Conservation (phyloP, 2,329 filamentous ascomycete species). For the Sarocladium oryzae region DNA sequence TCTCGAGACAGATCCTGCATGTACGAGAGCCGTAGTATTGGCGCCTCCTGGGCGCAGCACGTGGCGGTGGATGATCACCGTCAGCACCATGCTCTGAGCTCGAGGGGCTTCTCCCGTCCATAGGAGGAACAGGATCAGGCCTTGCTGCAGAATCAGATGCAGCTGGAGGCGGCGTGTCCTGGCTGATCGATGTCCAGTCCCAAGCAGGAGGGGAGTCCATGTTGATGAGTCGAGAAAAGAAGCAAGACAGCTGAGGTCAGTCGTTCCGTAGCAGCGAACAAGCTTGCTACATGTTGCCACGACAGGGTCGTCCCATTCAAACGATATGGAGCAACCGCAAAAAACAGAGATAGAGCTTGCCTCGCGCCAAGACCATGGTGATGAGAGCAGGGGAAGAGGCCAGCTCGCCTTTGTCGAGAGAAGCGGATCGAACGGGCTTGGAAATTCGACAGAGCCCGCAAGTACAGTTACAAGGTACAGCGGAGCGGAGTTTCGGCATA, state of each 20-base stretch:
- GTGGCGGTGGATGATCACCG: not conserved
- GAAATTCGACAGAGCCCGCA: no score
- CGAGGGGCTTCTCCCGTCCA: not conserved
- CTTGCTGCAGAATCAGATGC: not conserved
- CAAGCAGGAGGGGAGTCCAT: slow-evolving; percentile 12
- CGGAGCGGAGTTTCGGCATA: slow-evolving; percentile 7
- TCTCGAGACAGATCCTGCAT: slow-evolving; percentile 86
- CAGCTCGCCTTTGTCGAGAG: slow-evolving; percentile 4
- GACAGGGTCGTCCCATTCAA: not conserved
- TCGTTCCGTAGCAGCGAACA: not conserved
- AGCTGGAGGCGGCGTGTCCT: not conserved
- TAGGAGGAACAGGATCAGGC: not conserved
- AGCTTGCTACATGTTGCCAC: not conserved
- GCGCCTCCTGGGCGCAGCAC: not conserved
- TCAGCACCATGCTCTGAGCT: not conserved
- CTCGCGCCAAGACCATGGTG: not conserved
- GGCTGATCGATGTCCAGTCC: slow-evolving; percentile 11
- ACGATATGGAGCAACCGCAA: not conserved
- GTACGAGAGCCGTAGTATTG: slow-evolving; percentile 62
- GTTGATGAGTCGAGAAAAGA: not conserved
- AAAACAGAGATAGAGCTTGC: not conserved
- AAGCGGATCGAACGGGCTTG: no score
- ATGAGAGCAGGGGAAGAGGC: not conserved
- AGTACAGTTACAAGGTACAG: no score
- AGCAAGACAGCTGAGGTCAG: not conserved